Evolutionary conservation across 2,329 filamentous ascomycete genomes (phyloP).

Genomic region (Pseudogymnoascus sp.): DNA sequence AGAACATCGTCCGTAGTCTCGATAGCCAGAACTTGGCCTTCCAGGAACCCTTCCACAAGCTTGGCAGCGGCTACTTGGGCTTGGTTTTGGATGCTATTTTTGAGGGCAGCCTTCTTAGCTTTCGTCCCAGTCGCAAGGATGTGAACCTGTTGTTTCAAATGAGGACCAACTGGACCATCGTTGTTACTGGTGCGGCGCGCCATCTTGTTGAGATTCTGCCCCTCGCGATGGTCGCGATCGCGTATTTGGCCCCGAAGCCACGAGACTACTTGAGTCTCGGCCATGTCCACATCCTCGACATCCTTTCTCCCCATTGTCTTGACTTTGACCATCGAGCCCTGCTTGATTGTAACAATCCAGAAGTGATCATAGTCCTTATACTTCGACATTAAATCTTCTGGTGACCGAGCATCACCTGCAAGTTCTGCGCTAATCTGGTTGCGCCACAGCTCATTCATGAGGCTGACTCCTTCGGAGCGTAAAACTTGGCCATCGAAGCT

Average conservation of each 20-base stretch:
- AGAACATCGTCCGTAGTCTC: slow-evolving; percentile 81
- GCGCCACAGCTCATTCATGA: slow-evolving; percentile 72
- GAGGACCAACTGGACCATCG: slow-evolving; percentile 20
- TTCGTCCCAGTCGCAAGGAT: slow-evolving; percentile 76
- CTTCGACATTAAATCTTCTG: slow-evolving; percentile 69
- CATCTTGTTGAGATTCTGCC: slow-evolving; percentile 34
- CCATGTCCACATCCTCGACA: slow-evolving; percentile 65
- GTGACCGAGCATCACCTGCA: slow-evolving; percentile 66
- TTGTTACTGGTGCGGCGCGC: slow-evolving; percentile 21
- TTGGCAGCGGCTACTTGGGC: slow-evolving; percentile 51
- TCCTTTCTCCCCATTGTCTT: slow-evolving; percentile 71
- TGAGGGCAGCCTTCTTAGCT: slow-evolving; percentile 86
- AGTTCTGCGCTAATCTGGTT: slow-evolving; percentile 84
- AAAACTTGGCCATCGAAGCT: slow-evolving; percentile 75
- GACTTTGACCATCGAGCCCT: slow-evolving; percentile 66
- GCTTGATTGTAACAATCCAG: slow-evolving; percentile 86
- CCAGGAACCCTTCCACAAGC: slow-evolving; percentile 61
- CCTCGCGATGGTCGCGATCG: slow-evolving; percentile 60
- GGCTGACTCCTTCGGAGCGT: slow-evolving; percentile 64
- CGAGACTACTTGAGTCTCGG: slow-evolving; percentile 60
- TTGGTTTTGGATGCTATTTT: slow-evolving; percentile 69
- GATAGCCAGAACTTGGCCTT: slow-evolving; percentile 76
- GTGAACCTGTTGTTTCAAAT: slow-evolving; percentile 64
- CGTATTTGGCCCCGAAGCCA: slow-evolving; percentile 79
- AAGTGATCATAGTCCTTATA: slow-evolving; percentile 70